Conservation (phyloP, 805 yeast genomes). For the Wickerhamiella alocasiicola region DNA sequence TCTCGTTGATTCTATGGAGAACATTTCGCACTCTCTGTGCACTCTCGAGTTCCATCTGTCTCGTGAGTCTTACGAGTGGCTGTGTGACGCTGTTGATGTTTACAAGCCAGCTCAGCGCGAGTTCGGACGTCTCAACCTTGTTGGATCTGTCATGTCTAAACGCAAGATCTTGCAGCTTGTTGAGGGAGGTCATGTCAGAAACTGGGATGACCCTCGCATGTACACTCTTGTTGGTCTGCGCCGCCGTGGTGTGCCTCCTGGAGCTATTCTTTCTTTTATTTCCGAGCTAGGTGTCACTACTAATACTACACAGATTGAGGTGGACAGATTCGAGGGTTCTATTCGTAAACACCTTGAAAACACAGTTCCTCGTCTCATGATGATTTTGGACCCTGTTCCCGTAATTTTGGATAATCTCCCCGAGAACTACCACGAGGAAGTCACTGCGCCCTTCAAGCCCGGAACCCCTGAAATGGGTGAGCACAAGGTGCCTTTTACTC, state of each 20-base stretch:
- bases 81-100: conserved; percentile 87
- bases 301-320: conserved; percentile 81
- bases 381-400: conserved; percentile 76
- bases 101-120: conserved; percentile 98
- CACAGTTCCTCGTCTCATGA: conserved; percentile 89
- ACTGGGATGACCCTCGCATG: conserved; percentile 97
- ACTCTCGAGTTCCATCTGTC: conserved; percentile 89
- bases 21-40: conserved; percentile 90
- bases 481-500: conserved; percentile 63
- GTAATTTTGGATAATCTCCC: conserved; percentile 71
- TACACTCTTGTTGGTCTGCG: conserved; percentile 88
- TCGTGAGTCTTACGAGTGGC: conserved; percentile 96
- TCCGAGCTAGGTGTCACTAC: conserved; percentile 96
- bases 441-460: conserved; percentile 81
- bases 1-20: conserved; percentile 93
- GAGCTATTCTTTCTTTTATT: conserved; percentile 85
- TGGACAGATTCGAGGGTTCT: conserved; percentile 75
- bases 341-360: conserved; percentile 79
- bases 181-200: conserved; percentile 67
- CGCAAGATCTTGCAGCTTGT: conserved; percentile 92
- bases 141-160: conserved; percentile 90
- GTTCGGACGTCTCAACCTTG: conserved; percentile 88
- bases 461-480: conserved; percentile 69
- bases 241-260: conserved; percentile 98
- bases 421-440: conserved; percentile 56